These are phyloP conservation scores for Echium plantagineum DNA, from an alignment of 257 asterid species.

Conservation along the genomic window DNA sequence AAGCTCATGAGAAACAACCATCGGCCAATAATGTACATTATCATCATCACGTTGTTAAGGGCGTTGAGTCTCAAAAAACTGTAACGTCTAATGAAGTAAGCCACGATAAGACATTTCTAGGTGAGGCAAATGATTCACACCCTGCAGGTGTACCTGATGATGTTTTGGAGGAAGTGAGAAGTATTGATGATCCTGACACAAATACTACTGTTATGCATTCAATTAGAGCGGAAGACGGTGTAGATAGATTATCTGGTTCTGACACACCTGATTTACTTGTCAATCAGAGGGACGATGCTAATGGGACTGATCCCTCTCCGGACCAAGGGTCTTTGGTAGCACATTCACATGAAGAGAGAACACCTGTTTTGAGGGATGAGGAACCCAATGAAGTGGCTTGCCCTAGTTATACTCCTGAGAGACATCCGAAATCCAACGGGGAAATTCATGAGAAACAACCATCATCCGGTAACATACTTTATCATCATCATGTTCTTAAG, in stretches of 20 bases:
- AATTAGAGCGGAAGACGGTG: constrained; percentile 15
- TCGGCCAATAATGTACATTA: neutral
- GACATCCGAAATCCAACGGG: constrained; percentile 13
- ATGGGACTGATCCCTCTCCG: constrained; percentile 5
- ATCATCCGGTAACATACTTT: neutral
- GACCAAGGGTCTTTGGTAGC: neutral
- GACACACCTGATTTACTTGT: constrained; percentile 13
- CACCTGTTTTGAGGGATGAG: neutral
- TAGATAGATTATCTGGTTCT: constrained; percentile 9
- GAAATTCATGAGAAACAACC: constrained; percentile 1
- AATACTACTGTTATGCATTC: constrained; percentile 7
- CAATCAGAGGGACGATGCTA: constrained; percentile 15
- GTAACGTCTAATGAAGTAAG: constrained; percentile 14
- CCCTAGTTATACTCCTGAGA: neutral
- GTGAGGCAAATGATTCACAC: constrained; percentile 15
- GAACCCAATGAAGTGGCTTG: neutral
- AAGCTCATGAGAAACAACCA: neutral
- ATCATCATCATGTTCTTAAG: neutral
- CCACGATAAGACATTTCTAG: constrained; percentile 12
- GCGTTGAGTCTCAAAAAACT: constrained; percentile 4
- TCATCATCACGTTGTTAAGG: neutral
- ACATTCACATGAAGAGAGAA: constrained; percentile 7
- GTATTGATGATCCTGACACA: constrained; percentile 9
- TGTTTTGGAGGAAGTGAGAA: constrained; percentile 6
- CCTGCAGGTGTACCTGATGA: neutral